Evolutionary conservation across 2,329 filamentous ascomycete genomes (phyloP).

Genomic region (Aspergillus udagawae): DNA sequence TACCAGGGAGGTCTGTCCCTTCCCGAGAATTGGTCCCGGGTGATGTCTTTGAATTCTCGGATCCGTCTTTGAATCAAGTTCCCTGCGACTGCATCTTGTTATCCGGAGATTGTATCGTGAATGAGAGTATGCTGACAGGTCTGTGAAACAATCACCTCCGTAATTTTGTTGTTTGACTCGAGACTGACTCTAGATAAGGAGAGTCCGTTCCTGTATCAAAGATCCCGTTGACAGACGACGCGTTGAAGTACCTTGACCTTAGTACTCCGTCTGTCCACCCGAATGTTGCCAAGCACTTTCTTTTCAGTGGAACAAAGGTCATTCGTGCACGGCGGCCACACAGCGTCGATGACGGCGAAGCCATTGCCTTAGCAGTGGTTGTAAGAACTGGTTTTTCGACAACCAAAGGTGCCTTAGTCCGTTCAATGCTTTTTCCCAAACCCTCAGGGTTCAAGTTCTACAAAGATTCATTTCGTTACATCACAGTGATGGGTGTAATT

Average conservation of each 20-base stretch:
- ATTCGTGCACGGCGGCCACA: conserved; percentile 85
- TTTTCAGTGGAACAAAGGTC: conserved; percentile 94
- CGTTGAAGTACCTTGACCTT: conserved; percentile 71
- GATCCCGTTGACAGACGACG: conserved; percentile 74
- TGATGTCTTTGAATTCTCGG: conserved; percentile 94
- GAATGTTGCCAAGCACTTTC: conserved; percentile 79
- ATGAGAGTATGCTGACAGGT: conserved; percentile 96
- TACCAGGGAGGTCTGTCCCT: conserved; percentile 72
- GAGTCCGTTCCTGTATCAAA: conserved; percentile 98
- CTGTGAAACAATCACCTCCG: conserved; percentile 11
- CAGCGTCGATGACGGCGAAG: conserved; percentile 79
- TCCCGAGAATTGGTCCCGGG: conserved; percentile 90
- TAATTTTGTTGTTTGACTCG: not conserved
- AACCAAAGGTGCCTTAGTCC: conserved; percentile 90
- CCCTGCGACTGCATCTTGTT: conserved; percentile 89
- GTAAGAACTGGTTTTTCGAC: conserved; percentile 95
- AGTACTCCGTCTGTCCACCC: conserved; percentile 77
- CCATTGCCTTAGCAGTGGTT: conserved; percentile 85
- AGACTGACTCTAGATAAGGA: conserved; percentile 46
- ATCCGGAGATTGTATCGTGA: conserved; percentile 94
- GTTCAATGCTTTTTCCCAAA: conserved; percentile 98
- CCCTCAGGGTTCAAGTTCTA: conserved; percentile 99
- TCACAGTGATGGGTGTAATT: conserved; percentile 89
- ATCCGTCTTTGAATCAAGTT: conserved; percentile 81
- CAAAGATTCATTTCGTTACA: conserved; percentile 94